Evolutionary conservation across 805 yeast genomes (phyloP), one percentile per base, ranked within the genome.

Genomic region (Tetrapisispora nanseiensis): DNA sequence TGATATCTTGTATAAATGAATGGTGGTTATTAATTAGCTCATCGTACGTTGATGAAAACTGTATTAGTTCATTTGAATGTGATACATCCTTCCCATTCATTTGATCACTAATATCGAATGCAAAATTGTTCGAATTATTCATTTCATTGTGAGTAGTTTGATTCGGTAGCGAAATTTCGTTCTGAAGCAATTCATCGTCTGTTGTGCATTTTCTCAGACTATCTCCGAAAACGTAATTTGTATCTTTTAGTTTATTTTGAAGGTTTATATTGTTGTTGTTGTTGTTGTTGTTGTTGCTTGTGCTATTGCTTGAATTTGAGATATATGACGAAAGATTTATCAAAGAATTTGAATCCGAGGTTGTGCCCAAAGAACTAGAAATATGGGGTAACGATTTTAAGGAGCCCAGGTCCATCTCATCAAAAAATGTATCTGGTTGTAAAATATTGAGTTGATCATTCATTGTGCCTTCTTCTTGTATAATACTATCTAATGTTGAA

Each of bases 21-120:
- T 31, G 37, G n/a, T 31, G 37, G 24, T 39, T 31, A 20, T 42
- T 31, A 19, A 29, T 30, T 23, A 38, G 30, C 29, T 34, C n/a
- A 7, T 33, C 18, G 8, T 20, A 13, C 3, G 11, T 33, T 13
- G n/a, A 33, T 2, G 4, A 20, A 13, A 10, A 6, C 7, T 6
- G 26, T 33, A 3, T 10, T 6, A 9, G 20, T 22, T 23, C 15
- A 13, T 9, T 22, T 33, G 8, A 15, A 13, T 22, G 5, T n/a
- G 15, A 6, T n/a, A 6, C 23, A 2, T 6, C 16, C 4, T 19
- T 22, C 6, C 6, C 22, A 6, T 11, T 33, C 3, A 18, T 15
- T 31, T 26, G 27, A 22, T 21, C 37, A 15, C 32, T 4, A 5
- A 29, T 29, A 29, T 29, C 32, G 15, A 29, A 4, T 9, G 32